Evolutionary conservation across 2,329 filamentous ascomycete genomes (phyloP), one percentile per base, ranked within the genome.

Genomic region (Aspergillus hortae): DNA sequence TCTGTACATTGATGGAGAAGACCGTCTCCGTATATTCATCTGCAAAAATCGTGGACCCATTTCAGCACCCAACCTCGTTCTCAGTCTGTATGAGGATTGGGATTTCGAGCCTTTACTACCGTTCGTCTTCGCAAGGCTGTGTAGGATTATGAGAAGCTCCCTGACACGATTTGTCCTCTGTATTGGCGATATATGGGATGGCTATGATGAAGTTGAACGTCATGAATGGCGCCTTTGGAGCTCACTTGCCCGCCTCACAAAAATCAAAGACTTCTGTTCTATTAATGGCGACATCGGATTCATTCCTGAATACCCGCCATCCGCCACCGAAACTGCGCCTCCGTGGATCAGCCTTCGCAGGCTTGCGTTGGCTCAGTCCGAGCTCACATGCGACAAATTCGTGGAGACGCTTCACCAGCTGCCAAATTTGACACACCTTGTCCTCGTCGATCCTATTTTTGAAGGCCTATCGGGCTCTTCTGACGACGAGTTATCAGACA

Each of bases 191-290:
- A n/a, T 48, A 1, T 33, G 30, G 10, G 12, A 56, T 5, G 52
- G 52, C 7, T 48, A 51, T 6, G 27, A 52, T 2, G 9, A 9
- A 27, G 7, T 10, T 10, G 3, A 27, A 27, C 7, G 1, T 10
- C 6, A 10, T 10, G 25, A 27, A 27, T 6, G 5, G 25, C 25
- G 4, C 25, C 48, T 56, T 43, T 50, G 54, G 17, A 45, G 44
- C 4, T 48, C 56, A 4, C 56, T 56, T 30, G 19, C 19, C 5
- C 56, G 56, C 17, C 35, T 58, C 41, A 51, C 40, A 25, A 35
- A 40, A n/a, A 25, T 58, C 14, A 52, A 53, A 21, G 52, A 55
- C 23, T 55, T 58, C 21, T 53, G 50, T 38, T 58, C 54, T 10
- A 46, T 53, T 2, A 21, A 46, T 9, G 54, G 56, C 27, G 54